phyloP scores from a whole-genome alignment of 768 basidiomycete species.

The Dioszegia aurantiaca region DNA sequence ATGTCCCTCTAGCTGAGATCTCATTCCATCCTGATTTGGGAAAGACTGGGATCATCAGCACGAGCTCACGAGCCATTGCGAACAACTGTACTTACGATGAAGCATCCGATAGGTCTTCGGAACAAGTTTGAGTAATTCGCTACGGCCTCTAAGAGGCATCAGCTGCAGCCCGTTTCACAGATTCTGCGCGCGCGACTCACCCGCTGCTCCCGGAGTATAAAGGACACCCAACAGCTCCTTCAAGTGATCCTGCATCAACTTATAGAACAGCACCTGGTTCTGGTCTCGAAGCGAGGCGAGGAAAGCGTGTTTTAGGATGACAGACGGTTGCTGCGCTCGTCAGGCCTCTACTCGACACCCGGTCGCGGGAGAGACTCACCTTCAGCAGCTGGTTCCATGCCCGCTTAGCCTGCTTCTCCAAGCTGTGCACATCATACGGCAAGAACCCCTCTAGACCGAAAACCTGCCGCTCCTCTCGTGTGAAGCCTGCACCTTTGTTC shows the following conservation, averaged over 20 bases:
- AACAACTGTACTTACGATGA: conserved; percentile 36
- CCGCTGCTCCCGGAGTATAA: conserved; percentile 66
- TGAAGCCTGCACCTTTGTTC: conserved; percentile 69
- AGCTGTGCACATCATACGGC: conserved; percentile 52
- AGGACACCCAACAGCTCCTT: conserved; percentile 69
- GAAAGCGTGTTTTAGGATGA: conserved; percentile 71
- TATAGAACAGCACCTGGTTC: conserved; percentile 71
- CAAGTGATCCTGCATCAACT: conserved; percentile 63
- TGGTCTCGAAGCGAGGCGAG: conserved; percentile 50
- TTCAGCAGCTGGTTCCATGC: conserved; percentile 62
- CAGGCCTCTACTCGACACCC: conserved; percentile 28
- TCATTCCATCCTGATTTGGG: conserved; percentile 67
- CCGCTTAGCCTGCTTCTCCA: conserved; percentile 60
- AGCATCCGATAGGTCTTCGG: conserved; percentile 58
- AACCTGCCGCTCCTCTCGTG: conserved; percentile 63
- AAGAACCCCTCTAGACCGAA: conserved; percentile 61
- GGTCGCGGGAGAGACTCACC: conserved; percentile 20
- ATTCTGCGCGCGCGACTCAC: neutral
- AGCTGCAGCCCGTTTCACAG: neutral
- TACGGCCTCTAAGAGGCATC: conserved; percentile 66
- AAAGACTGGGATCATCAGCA: conserved; percentile 53
- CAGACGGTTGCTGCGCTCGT: conserved; percentile 51
- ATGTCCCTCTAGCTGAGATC: conserved; percentile 61
- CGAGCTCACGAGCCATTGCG: conserved; percentile 50
- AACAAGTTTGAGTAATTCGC: conserved; percentile 79